phyloP scores from a whole-genome alignment of 148 eudicot genomes.

The Fallopia convolvulus region DNA sequence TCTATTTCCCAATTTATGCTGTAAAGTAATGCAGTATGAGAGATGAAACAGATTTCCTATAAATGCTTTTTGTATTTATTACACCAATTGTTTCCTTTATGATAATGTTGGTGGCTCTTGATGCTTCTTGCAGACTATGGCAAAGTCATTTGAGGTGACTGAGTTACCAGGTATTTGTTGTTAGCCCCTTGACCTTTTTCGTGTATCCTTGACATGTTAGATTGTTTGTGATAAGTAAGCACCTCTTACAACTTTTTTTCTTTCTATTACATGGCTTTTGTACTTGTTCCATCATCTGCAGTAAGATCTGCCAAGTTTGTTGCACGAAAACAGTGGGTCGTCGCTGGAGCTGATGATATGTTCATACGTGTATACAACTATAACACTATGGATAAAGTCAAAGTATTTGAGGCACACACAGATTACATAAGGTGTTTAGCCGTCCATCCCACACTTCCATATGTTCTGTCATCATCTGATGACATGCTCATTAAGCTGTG shows the following conservation, averaged over 20 bases:
- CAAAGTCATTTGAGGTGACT: conserved; percentile 60
- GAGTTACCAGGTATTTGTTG: conserved; percentile 43
- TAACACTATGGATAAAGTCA: conserved; percentile 56
- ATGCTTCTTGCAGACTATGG: conserved; percentile 39
- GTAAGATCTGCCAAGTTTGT: conserved; percentile 34
- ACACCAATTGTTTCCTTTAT: background rate
- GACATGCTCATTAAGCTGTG: conserved; percentile 81
- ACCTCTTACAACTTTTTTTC: background rate
- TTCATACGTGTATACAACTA: conserved; percentile 41
- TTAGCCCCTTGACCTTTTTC: background rate
- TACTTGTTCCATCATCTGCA: conserved; percentile 16
- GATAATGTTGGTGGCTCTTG: background rate
- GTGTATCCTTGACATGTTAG: background rate
- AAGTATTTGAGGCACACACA: conserved; percentile 60
- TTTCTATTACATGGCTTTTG: background rate
- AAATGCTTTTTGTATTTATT: background rate
- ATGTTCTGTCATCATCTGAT: conserved; percentile 65
- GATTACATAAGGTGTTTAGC: conserved; percentile 72
- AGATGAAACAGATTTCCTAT: background rate
- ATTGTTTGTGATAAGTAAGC: background rate
- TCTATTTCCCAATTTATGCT: background rate
- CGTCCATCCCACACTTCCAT: conserved; percentile 73
- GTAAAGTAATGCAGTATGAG: background rate
- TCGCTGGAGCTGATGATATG: conserved; percentile 33
- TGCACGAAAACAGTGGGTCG: conserved; percentile 31